Conservation (phyloP, 2,329 filamentous ascomycete species). For the Penicillium hordei region DNA sequence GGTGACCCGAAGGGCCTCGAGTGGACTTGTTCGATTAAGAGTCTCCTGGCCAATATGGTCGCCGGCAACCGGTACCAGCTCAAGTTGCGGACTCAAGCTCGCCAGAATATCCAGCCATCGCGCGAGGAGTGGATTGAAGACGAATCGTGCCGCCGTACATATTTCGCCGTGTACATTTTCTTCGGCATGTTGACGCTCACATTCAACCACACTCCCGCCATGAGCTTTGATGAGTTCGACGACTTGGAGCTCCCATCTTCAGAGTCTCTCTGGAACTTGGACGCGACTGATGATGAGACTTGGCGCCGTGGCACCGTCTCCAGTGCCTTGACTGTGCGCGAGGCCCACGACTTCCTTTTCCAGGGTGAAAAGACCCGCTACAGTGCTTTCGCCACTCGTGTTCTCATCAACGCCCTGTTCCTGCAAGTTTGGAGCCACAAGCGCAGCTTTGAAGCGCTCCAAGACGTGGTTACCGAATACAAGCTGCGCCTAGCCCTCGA, state of each 20-base stretch:
- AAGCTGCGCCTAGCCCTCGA: slow-evolving; percentile 93
- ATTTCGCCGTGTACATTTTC: slow-evolving; percentile 99
- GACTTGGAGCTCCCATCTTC: slow-evolving; percentile 88
- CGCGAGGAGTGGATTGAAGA: slow-evolving; percentile 95
- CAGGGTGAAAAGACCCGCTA: slow-evolving; percentile 88
- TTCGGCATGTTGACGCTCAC: slow-evolving; percentile 92
- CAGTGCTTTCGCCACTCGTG: slow-evolving; percentile 92
- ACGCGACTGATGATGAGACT: slow-evolving; percentile 71
- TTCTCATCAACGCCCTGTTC: slow-evolving; percentile 99
- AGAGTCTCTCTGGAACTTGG: slow-evolving; percentile 90
- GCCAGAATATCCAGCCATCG: slow-evolving; percentile 71
- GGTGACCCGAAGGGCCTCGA: slow-evolving; percentile 95
- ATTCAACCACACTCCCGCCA: slow-evolving; percentile 96
- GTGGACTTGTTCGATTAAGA: slow-evolving; percentile 99
- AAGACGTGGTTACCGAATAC: slow-evolving; percentile 97
- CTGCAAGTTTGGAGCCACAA: slow-evolving; percentile 99
- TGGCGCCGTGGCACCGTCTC: slow-evolving; percentile 78
- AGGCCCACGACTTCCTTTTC: slow-evolving; percentile 93
- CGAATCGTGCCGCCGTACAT: slow-evolving; percentile 92
- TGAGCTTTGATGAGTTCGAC: slow-evolving; percentile 98
- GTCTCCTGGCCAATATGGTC: slow-evolving; percentile 96
- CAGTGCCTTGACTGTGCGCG: slow-evolving; percentile 80
- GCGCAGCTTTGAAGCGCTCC: slow-evolving; percentile 92
- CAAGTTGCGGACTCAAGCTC: slow-evolving; percentile 86
- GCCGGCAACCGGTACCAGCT: slow-evolving; percentile 95